phyloP scores from a whole-genome alignment of 176 grass and related monocot species.

The Typha latifolia region DNA sequence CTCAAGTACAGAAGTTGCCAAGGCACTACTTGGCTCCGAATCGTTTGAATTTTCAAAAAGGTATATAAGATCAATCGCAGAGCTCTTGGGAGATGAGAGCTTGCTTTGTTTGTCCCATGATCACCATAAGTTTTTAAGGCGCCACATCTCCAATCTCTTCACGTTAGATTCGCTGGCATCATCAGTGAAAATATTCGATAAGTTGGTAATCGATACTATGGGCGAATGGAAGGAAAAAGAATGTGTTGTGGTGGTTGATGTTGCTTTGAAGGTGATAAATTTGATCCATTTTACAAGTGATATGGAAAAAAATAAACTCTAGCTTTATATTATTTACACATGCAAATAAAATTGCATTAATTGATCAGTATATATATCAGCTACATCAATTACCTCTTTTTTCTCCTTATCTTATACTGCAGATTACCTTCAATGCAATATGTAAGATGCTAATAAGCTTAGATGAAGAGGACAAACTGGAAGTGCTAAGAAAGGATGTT shows the following conservation, averaged over 20 bases:
- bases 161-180: conserved; percentile 21
- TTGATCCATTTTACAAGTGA: neutral
- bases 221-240: neutral
- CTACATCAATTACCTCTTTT: neutral
- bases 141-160: conserved; percentile 52
- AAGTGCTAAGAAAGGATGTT: conserved; percentile 44
- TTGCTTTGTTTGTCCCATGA: conserved; percentile 61
- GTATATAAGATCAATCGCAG: conserved; percentile 65
- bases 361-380: neutral
- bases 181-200: conserved; percentile 36
- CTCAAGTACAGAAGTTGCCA: conserved; percentile 23
- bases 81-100: conserved; percentile 67
- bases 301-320: neutral
- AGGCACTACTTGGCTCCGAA: conserved; percentile 34
- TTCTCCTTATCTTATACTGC: neutral
- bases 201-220: conserved; percentile 17
- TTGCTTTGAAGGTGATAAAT: conserved; percentile 38
- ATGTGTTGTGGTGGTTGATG: conserved; percentile 40
- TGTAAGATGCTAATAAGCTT: conserved; percentile 68
- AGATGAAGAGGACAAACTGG: conserved; percentile 19
- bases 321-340: neutral
- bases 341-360: neutral
- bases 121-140: conserved; percentile 38
- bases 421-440: conserved; percentile 65
- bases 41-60: conserved; percentile 63